Evolutionary conservation across 306 rosid genomes (phyloP).

Genomic region (Fragaria iinumae): DNA sequence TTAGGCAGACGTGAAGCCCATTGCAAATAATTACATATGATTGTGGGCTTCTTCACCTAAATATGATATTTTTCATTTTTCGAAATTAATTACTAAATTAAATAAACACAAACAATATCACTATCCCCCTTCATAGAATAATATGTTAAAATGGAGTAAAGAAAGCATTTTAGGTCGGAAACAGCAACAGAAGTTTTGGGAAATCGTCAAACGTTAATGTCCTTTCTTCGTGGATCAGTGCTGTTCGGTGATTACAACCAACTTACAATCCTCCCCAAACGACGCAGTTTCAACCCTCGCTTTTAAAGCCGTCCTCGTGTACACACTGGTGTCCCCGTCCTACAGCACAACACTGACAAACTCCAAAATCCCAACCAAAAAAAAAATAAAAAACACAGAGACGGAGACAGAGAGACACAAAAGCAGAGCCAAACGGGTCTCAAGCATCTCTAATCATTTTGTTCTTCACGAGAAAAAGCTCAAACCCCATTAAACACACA

Average conservation of each 20-base stretch:
- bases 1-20: no score
- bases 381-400: no score
- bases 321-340: neutral
- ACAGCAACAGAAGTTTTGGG: neutral
- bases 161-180: neutral
- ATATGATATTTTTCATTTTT: no score
- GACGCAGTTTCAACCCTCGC: neutral
- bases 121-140: no score
- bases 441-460: conserved; percentile 16
- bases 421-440: conserved; percentile 4
- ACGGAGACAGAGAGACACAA: neutral
- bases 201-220: conserved; percentile 22
- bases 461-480: conserved; percentile 28
- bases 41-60: no score
- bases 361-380: neutral
- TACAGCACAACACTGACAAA: neutral
- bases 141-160: neutral
- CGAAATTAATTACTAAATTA: no score
- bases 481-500: conserved; percentile 14
- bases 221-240: conserved; percentile 2
- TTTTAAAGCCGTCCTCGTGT: neutral
- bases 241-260: neutral
- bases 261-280: neutral
- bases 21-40: no score
- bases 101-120: no score